A percentile compares a stretch with the other conserved stretches of the same genome.
These are phyloP conservation scores for Globisporangium lucens DNA, from an alignment of 352 stramenopile species.

Conservation along the genomic window DNA sequence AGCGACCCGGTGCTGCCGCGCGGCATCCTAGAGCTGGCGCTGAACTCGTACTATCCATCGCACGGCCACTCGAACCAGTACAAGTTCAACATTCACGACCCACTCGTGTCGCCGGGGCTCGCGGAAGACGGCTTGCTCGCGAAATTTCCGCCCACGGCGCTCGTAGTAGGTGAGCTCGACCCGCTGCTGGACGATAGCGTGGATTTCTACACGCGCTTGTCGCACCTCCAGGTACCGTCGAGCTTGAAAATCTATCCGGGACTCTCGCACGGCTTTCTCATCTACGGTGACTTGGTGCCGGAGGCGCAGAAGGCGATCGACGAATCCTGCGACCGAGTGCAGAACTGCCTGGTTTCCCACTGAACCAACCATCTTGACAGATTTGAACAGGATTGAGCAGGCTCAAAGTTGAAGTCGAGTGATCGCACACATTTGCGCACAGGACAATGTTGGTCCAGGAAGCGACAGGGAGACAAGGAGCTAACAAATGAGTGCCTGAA, in stretches of 20 bases:
- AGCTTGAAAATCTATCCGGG: constrained; percentile 84
- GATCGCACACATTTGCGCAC: neutral
- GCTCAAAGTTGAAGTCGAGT: neutral
- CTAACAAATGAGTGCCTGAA: neutral
- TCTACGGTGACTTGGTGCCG: constrained; percentile 80
- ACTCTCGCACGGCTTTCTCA: constrained; percentile 85
- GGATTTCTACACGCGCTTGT: constrained; percentile 88
- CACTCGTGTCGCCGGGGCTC: constrained; percentile 79
- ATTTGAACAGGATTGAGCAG: neutral
- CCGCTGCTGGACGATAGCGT: constrained; percentile 86
- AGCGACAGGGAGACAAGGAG: neutral
- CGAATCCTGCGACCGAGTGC: constrained; percentile 75
- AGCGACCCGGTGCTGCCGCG: constrained; percentile 84
- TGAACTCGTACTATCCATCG: constrained; percentile 84
- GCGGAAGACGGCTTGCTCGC: constrained; percentile 70
- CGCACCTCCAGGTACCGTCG: constrained; percentile 70
- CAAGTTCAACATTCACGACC: constrained; percentile 87
- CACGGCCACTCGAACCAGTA: constrained; percentile 85
- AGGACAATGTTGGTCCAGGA: neutral
- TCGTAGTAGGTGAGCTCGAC: constrained; percentile 85
- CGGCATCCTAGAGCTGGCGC: constrained; percentile 71
- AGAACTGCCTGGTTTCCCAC: constrained; percentile 34
- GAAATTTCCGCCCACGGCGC: constrained; percentile 76
- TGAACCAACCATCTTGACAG: neutral
- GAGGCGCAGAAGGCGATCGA: constrained; percentile 80